Base-by-base conservation (phyloP, 108 stramenopile genomes). In the Cyclotella sp. region DNA sequence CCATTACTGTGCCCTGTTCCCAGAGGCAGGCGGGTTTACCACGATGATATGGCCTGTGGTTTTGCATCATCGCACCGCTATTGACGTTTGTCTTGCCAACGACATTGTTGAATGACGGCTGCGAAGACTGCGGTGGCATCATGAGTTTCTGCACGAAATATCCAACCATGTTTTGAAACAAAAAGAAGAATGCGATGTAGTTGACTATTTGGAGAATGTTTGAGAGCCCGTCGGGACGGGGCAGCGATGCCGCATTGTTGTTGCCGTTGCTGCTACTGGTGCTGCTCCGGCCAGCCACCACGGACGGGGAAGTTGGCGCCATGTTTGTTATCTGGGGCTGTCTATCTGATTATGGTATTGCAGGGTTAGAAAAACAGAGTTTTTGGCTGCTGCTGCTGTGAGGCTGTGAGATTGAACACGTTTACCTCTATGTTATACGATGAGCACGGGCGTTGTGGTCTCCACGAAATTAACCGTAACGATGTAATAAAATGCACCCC, bases 1-100 rank as follows among this genome's bases (percentile, higher is more conserved):
- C 83, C 83, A 84, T 84, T 19, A 76, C 61, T 28, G 83, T 81
- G n/a, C 83, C 83, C 26, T 66, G 63, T 10, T 45, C 43, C 83
- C 83, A 84, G 0, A 84, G 75, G 52, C 79, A 81, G 15, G 51
- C 15, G 11, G 82, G 82, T 34, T 83, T 79, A n/a, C 39, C 45
- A 1, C 46, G 19, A 60, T 42, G 22, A 13, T 51, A 60, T 27
- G 24, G 43, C 26, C 42, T 47, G 34, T 45, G 40, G 6, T 2
- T 34, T 6, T 2, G 34, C 34, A 34, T 34, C 34, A 34, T 34
- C 4, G 34, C 34, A 34, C 34, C 34, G 34, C 34, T 34, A 2
- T 34, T 34, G 34, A 6, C 34, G 6, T 34, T 34, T 2, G 34
- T 34, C 34, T 34, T 34, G 2, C 34, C 34, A 34, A 34, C 21